Evolutionary conservation across 1,284 basidiomycete genomes (phyloP).

Genomic region (Agroathelia rolfsii): DNA sequence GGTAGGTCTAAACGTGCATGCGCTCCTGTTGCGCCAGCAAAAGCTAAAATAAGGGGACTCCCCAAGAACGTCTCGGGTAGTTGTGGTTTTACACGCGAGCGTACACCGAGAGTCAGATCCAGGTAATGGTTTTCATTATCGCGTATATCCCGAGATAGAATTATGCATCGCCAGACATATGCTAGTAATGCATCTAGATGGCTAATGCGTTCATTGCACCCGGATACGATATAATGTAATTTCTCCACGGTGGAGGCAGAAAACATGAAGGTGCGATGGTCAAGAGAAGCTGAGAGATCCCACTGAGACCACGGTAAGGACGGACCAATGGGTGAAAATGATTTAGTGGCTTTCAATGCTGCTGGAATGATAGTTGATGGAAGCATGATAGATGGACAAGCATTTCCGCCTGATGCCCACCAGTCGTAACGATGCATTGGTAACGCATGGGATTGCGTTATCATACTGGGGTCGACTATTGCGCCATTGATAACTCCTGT

Average conservation of each 20-base stretch:
- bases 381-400: slow-evolving; percentile 17
- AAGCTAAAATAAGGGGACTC: slow-evolving; percentile 24
- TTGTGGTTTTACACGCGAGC: slow-evolving; percentile 21
- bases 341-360: slow-evolving; percentile 12
- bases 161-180: slow-evolving; percentile 29
- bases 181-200: slow-evolving; percentile 33
- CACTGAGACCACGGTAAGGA: slow-evolving; percentile 29
- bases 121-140: slow-evolving; percentile 18
- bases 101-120: slow-evolving; percentile 24
- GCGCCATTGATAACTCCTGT: slow-evolving; percentile 24
- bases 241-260: slow-evolving; percentile 26
- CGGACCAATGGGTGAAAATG: slow-evolving; percentile 16
- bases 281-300: slow-evolving; percentile 22
- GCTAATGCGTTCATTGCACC: slow-evolving; percentile 16
- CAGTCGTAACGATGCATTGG: slow-evolving; percentile 29
- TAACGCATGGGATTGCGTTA: slow-evolving; percentile 18
- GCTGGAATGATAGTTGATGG: slow-evolving; percentile 15
- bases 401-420: slow-evolving; percentile 22
- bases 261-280: slow-evolving; percentile 24
- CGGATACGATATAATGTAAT: slow-evolving; percentile 20
- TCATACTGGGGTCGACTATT: slow-evolving; percentile 15
- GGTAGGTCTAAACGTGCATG: too few relatives aligned
- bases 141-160: slow-evolving; percentile 22
- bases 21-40: slow-evolving; percentile 13
- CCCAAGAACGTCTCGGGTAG: slow-evolving; percentile 26